Percentiles rank a stretch among this genome's conserved stretches.
phyloP scores from a whole-genome alignment of 1,284 basidiomycete species.

The Tilletia walkeri region DNA sequence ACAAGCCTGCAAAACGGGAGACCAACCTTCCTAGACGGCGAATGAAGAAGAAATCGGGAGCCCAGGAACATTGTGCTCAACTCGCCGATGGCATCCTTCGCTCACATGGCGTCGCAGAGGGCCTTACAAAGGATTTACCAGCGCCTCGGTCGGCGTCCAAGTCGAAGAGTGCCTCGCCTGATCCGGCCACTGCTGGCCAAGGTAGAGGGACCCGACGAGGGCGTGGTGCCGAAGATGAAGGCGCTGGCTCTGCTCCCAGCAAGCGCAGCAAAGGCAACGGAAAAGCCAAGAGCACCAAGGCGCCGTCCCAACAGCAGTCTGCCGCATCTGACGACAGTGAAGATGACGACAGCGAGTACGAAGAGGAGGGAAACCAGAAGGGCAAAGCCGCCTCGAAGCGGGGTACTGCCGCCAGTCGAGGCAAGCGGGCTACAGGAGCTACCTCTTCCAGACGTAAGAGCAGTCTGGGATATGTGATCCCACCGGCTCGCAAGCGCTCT shows the following conservation, averaged over 20 bases:
- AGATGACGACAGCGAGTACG: background rate
- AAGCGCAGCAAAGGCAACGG: background rate
- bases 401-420: too few relatives aligned
- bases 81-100: constrained; percentile 47
- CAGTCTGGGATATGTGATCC: constrained; percentile 8
- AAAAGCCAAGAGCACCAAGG: background rate
- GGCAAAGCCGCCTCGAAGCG: background rate
- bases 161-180: background rate
- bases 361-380: background rate
- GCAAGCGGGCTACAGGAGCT: too few relatives aligned
- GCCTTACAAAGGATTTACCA: background rate
- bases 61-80: constrained; percentile 43
- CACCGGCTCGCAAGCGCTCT: constrained; percentile 13
- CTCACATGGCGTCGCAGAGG: constrained; percentile 35
- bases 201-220: background rate
- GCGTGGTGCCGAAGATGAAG: background rate
- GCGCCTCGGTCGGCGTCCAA: background rate
- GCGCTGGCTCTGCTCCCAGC: background rate
- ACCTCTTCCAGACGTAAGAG: background rate
- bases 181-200: background rate
- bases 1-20: constrained; percentile 37
- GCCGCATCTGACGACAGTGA: background rate
- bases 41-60: constrained; percentile 39
- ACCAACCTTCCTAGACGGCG: constrained; percentile 30
- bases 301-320: too few relatives aligned